Evolutionary conservation across 768 basidiomycete genomes (phyloP).

Genomic region (Boletus coccyginus): DNA sequence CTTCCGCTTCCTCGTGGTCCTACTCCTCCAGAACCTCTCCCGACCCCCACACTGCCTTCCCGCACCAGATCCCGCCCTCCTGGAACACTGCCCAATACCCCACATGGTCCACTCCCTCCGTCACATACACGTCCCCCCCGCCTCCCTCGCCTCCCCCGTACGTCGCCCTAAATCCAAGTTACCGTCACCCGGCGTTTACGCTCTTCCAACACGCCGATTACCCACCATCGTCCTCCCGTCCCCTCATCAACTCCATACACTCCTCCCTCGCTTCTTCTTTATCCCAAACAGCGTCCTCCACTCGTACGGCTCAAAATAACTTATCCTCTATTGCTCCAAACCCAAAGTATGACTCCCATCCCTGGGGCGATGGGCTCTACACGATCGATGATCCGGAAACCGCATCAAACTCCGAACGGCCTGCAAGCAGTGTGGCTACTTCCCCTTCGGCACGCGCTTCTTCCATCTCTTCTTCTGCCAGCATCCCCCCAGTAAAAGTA

Average conservation of each 20-base stretch:
- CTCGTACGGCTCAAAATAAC: slow-evolving; percentile 15
- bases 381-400: slow-evolving; percentile 33
- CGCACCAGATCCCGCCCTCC: slow-evolving; percentile 11
- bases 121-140: slow-evolving; percentile 21
- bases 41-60: slow-evolving; percentile 13
- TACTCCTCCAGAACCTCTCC: slow-evolving; percentile 24
- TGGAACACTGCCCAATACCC: slow-evolving; percentile 23
- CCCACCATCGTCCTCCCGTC: slow-evolving; percentile 16
- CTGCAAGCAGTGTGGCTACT: slow-evolving; percentile 33
- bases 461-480: slow-evolving; percentile 31
- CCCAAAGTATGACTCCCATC: slow-evolving; percentile 25
- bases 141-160: slow-evolving; percentile 24
- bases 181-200: slow-evolving; percentile 24
- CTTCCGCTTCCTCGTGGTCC: slow-evolving; percentile 23
- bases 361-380: slow-evolving; percentile 32
- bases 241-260: slow-evolving; percentile 12
- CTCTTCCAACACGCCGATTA: slow-evolving; percentile 24
- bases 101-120: slow-evolving; percentile 13
- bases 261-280: slow-evolving; percentile 18
- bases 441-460: slow-evolving; percentile 36
- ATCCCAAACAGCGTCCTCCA: slow-evolving; percentile 11
- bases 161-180: slow-evolving; percentile 15
- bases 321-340: slow-evolving; percentile 12
- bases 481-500: slow-evolving; percentile 30
- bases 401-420: slow-evolving; percentile 34